Evolutionary conservation across 495 filamentous ascomycete genomes (phyloP), one percentile per base, ranked within the genome.

Genomic region (Glarea lozoyensis): DNA sequence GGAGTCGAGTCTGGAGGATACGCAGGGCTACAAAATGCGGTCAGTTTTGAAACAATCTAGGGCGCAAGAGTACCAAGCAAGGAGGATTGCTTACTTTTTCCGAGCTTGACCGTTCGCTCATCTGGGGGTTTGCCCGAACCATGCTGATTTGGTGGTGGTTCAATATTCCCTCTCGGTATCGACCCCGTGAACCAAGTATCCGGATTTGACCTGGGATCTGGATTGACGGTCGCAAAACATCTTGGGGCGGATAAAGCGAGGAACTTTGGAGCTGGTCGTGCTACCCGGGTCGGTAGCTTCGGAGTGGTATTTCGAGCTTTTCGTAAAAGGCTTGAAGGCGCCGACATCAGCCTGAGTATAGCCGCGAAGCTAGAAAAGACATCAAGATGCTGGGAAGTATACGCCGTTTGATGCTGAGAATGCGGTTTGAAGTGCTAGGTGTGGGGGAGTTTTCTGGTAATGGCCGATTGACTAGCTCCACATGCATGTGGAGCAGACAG

Each of bases 11-110:
- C 64, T 93, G 92, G 23, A 98, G 81, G 42, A 76, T 84, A 22
- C 86, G 77, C 21, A 98, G 73, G 45, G 92, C 88, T 94, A n/a
- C n/a, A n/a, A n/a, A n/a, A n/a, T n/a, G n/a, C n/a, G n/a, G 45
- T 4, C 4, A 12, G 11, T 15, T 6, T 11, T 13, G 17, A 1
- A 24, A 31, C 23, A 46, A 40, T 42, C 19, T 30, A 25, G 3
- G 23, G 16, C 19, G 4, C 35, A 15, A 36, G 20, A 10, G 18
- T 27, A 3, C 10, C 3, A 17, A 49, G 18, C 29, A 45, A 18
- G 31, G n/a, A 24, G 40, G 19, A 15, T 35, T 35, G 60, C 77
- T 52, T 66, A 88, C 88, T 96, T 55, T 84, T 90, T 41, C 92
- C 90, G 2, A 98, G 79, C 60, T 92, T 90, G 36, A 94, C 56